Evolutionary conservation across 1,139 yeast species (phyloP).

Genomic region (Yamadazyma atlantica): DNA sequence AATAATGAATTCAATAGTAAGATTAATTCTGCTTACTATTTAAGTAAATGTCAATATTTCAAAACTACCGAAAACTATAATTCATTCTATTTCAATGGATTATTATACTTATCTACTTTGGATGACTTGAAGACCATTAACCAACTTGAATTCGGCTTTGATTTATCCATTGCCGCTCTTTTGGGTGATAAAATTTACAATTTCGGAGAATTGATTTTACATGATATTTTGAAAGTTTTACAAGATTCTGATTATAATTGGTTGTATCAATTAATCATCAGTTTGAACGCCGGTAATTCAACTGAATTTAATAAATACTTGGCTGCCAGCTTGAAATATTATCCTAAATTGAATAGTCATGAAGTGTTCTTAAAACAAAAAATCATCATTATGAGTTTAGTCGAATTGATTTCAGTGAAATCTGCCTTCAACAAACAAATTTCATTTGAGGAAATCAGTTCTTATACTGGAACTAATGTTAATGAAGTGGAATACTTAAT

Average conservation of each 20-base stretch:
- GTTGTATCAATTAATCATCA: constrained; percentile 69
- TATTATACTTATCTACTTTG: constrained; percentile 50
- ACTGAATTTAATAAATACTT: constrained; percentile 54
- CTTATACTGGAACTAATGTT: constrained; percentile 62
- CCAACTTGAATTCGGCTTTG: constrained; percentile 61
- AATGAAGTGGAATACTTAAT: constrained; percentile 87
- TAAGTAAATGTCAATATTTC: constrained; percentile 75
- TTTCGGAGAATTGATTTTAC: constrained; percentile 91
- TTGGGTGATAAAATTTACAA: constrained; percentile 91
- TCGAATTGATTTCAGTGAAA: constrained; percentile 81
- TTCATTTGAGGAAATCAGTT: constrained; percentile 70
- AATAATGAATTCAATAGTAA: constrained; percentile 59
- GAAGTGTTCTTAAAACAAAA: constrained; percentile 81
- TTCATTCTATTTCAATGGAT: constrained; percentile 66
- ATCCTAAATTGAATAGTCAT: constrained; percentile 60
- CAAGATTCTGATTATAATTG: constrained; percentile 54
- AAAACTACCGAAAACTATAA: constrained; percentile 78
- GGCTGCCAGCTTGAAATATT: constrained; percentile 35
- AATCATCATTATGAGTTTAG: constrained; percentile 86
- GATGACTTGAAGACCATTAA: constrained; percentile 40
- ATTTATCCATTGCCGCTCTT: constrained; percentile 82
- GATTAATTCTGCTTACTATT: constrained; percentile 81
- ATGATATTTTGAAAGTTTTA: constrained; percentile 62
- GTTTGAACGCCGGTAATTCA: constrained; percentile 80
- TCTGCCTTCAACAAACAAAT: constrained; percentile 74